Conservation (phyloP, 2,329 filamentous ascomycete genomes). For the Penicillium sp. region DNA sequence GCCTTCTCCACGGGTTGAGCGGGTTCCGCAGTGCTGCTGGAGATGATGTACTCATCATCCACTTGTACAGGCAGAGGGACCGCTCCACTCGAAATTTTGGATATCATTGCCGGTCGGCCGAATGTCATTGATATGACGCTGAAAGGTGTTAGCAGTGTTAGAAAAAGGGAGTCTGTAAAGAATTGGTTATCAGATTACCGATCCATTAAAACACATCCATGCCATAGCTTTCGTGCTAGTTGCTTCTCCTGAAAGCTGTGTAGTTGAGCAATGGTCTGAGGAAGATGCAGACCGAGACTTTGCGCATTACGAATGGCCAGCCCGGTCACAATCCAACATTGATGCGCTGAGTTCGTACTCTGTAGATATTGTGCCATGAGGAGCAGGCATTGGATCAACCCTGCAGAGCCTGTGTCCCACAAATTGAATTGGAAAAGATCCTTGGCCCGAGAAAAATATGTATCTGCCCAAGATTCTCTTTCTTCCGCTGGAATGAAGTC, state of each 20-base stretch:
- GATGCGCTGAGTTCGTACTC: slow-evolving; percentile 48
- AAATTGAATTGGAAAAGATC: slow-evolving; percentile 44
- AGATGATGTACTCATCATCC: slow-evolving; percentile 33
- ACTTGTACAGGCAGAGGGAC: slow-evolving; percentile 31
- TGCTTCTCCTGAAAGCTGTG: slow-evolving; percentile 28
- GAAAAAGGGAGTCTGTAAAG: background rate
- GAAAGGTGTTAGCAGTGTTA: background rate
- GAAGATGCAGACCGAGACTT: slow-evolving; percentile 47
- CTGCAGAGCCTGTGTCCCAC: slow-evolving; percentile 45
- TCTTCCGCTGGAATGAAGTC: slow-evolving; percentile 43
- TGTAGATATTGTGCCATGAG: slow-evolving; percentile 52
- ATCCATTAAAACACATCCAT: slow-evolving; percentile 39
- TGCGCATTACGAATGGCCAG: slow-evolving; percentile 49
- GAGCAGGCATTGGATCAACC: slow-evolving; percentile 48
- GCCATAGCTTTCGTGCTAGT: slow-evolving; percentile 34
- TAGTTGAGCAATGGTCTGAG: slow-evolving; percentile 35
- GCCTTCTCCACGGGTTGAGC: slow-evolving; percentile 23
- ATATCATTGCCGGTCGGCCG: slow-evolving; percentile 38
- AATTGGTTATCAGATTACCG: slow-evolving; percentile 18
- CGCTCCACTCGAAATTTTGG: slow-evolving; percentile 23
- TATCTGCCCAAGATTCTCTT: slow-evolving; percentile 41
- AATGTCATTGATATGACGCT: slow-evolving; percentile 40
- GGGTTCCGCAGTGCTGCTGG: slow-evolving; percentile 11
- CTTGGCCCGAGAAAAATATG: slow-evolving; percentile 46
- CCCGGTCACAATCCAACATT: slow-evolving; percentile 52